Evolutionary conservation across 129 eudicot species (phyloP).

Genomic region (Tagetes patula): DNA sequence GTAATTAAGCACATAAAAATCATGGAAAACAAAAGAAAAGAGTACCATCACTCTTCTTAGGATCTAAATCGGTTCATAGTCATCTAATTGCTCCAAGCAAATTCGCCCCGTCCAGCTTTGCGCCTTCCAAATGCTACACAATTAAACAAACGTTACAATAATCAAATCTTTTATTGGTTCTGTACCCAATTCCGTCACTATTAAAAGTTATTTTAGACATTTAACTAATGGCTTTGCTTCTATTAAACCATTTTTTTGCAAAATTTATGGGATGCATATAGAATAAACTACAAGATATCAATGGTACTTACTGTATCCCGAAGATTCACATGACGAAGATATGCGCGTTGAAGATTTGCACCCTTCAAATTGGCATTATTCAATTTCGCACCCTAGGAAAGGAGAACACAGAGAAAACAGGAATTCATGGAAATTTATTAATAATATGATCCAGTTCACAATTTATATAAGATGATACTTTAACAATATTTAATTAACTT

Average conservation of each 20-base stretch:
- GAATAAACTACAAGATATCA: neutral
- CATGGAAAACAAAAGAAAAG: neutral
- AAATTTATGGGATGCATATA: slow-evolving; percentile 7
- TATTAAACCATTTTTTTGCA: neutral
- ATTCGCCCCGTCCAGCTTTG: slow-evolving; percentile 80
- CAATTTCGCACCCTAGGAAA: slow-evolving; percentile 75
- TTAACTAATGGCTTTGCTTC: slow-evolving; percentile 10
- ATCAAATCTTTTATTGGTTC: neutral
- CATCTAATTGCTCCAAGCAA: slow-evolving; percentile 83
- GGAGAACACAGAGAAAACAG: slow-evolving; percentile 5
- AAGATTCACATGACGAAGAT: slow-evolving; percentile 82
- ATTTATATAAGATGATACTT: neutral
- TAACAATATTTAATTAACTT: neutral
- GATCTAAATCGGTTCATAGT: slow-evolving; percentile 13
- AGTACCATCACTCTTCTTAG: slow-evolving; percentile 13
- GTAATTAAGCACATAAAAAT: slow-evolving; percentile 7
- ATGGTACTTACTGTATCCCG: slow-evolving; percentile 76
- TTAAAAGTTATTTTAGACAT: slow-evolving; percentile 13
- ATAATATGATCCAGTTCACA: neutral
- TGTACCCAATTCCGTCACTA: neutral
- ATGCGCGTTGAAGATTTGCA: slow-evolving; percentile 96
- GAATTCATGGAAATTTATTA: neutral
- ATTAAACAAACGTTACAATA: neutral
- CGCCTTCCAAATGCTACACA: slow-evolving; percentile 71
- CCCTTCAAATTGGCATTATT: slow-evolving; percentile 82